These are phyloP conservation scores for Cutaneotrichosporon sp. DNA, from an alignment of 1,284 basidiomycete species.

Conservation along the genomic window DNA sequence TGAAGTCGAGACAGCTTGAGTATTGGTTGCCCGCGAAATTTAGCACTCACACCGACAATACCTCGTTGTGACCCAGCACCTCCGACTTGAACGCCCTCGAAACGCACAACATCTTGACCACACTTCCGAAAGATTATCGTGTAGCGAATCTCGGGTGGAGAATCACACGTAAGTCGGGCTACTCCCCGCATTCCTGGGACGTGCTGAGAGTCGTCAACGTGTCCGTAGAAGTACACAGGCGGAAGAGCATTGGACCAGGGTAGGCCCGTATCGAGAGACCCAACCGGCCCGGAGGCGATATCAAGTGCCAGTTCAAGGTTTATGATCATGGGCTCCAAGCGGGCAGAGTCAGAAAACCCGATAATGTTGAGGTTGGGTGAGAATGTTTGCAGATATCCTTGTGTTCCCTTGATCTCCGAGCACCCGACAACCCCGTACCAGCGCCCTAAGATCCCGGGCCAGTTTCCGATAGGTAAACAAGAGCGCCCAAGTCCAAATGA, in stretches of 20 bases:
- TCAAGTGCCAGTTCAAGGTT: not conserved
- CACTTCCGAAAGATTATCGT: conserved; percentile 45
- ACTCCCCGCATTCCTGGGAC: conserved; percentile 14
- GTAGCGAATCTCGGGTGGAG: conserved; percentile 47
- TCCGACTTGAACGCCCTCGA: conserved; percentile 42
- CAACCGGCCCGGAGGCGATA: not conserved
- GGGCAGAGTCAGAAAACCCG: not conserved
- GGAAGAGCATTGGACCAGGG: conserved; percentile 38
- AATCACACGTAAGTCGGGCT: conserved; percentile 45
- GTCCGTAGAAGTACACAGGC: conserved; percentile 41
- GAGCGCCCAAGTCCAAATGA: not conserved
- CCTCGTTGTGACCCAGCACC: conserved; percentile 42
- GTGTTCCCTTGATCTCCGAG: not conserved
- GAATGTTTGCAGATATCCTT: not conserved
- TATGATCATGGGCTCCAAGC: not conserved
- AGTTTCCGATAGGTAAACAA: not conserved
- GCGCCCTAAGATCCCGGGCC: not conserved
- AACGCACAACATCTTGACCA: conserved; percentile 35
- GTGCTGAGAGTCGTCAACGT: not conserved
- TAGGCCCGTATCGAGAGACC: conserved; percentile 22
- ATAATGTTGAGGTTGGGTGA: not conserved
- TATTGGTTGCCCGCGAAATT: not conserved
- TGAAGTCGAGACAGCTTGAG: not conserved
- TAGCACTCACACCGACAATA: conserved; percentile 34
- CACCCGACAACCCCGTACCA: not conserved